phyloP scores from a whole-genome alignment of 2,329 filamentous ascomycete genomes.

The Trichoderma atroviride region DNA sequence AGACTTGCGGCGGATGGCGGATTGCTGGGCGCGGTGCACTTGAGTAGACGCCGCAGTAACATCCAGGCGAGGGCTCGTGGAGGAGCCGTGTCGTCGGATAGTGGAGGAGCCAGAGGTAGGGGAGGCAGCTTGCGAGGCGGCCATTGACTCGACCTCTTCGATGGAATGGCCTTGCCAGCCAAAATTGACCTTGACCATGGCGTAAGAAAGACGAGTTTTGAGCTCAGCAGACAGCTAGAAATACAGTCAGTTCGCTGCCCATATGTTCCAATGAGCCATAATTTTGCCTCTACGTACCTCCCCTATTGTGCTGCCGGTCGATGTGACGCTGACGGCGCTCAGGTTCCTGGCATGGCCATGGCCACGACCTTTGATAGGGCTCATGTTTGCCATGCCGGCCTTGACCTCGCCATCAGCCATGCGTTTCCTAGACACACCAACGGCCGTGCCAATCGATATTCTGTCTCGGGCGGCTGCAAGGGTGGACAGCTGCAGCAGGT shows the following conservation, averaged over 20 bases:
- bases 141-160: slow-evolving; percentile 74
- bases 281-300: slow-evolving; percentile 60
- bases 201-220: slow-evolving; percentile 83
- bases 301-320: slow-evolving; percentile 70
- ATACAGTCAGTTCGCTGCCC: slow-evolving; percentile 28
- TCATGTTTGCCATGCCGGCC: slow-evolving; percentile 48
- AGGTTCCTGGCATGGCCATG: slow-evolving; percentile 74
- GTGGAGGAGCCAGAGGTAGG: slow-evolving; percentile 62
- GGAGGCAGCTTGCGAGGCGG: slow-evolving; percentile 69
- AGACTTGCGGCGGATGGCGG: slow-evolving; percentile 35
- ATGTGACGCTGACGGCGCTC: slow-evolving; percentile 65
- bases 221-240: slow-evolving; percentile 74
- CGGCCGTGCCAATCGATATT: slow-evolving; percentile 44
- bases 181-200: slow-evolving; percentile 90
- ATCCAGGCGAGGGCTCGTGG: slow-evolving; percentile 57
- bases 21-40: slow-evolving; percentile 33
- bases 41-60: slow-evolving; percentile 39
- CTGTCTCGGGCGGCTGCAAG: slow-evolving; percentile 58
- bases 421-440: slow-evolving; percentile 64
- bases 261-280: neutral
- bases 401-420: slow-evolving; percentile 78
- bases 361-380: slow-evolving; percentile 48
- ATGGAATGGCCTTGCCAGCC: slow-evolving; percentile 82
- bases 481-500: slow-evolving; percentile 61
- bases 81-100: slow-evolving; percentile 53